Conservation (phyloP, 345 rosid genomes). For the Murraya koenigii region DNA sequence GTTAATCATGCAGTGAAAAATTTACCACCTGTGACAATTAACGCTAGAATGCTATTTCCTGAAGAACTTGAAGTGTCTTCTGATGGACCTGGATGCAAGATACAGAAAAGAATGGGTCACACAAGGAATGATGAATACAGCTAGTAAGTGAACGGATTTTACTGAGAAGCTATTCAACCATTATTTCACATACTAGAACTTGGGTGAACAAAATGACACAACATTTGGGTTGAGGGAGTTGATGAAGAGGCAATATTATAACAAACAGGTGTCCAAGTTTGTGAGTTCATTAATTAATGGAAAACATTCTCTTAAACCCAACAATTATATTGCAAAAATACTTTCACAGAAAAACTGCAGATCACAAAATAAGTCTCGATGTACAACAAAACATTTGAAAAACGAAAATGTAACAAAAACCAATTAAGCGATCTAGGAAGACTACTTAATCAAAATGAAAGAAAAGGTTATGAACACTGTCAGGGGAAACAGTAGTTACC, state of each 20-base stretch:
- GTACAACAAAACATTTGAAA: not conserved
- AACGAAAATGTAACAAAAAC: too few species aligned
- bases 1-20: not conserved
- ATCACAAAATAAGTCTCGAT: not conserved
- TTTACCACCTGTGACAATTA: slow-evolving; percentile 10
- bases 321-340: not conserved
- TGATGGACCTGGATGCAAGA: slow-evolving; percentile 66
- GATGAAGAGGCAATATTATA: not conserved
- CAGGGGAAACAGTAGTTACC: slow-evolving; percentile 42
- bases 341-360: not conserved
- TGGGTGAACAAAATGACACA: not conserved
- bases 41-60: slow-evolving; percentile 76
- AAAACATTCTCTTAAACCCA: not conserved
- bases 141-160: not conserved
- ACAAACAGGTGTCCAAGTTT: not conserved
- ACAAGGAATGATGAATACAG: not conserved
- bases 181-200: not conserved
- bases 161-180: not conserved
- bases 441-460: not conserved
- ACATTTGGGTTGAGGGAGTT: not conserved
- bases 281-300: not conserved
- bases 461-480: not conserved
- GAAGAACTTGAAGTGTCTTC: slow-evolving; percentile 76
- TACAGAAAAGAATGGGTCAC: slow-evolving; percentile 5
- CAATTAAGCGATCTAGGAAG: not conserved